Evolutionary conservation across 306 rosid species (phyloP).

Genomic region (Vigna reflexopilosa): DNA sequence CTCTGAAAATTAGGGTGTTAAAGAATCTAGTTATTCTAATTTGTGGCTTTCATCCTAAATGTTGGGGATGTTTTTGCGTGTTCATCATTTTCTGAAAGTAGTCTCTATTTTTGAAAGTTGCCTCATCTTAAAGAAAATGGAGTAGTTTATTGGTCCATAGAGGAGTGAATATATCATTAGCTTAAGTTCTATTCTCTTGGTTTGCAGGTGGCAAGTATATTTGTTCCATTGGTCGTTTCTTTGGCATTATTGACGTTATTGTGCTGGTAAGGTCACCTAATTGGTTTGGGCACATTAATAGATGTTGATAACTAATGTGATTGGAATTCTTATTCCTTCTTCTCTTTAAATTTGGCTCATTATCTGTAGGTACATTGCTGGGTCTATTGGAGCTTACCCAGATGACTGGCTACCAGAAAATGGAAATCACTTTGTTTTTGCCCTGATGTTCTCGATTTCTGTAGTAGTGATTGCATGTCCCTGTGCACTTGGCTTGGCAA

Average conservation of each 20-base stretch:
- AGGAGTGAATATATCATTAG: conserved; percentile 37
- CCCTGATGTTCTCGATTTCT: conserved; percentile 95
- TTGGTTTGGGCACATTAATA: conserved; percentile 29
- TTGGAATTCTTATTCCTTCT: conserved; percentile 32
- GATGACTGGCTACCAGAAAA: conserved; percentile 85
- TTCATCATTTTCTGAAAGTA: conserved; percentile 2
- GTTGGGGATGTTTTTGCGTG: conserved; percentile 1
- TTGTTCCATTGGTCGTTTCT: conserved; percentile 85
- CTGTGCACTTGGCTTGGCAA: conserved; percentile 99
- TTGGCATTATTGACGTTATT: conserved; percentile 79
- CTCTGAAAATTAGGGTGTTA: conserved; percentile 30
- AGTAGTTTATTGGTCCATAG: conserved; percentile 25
- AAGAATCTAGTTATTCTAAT: conserved; percentile 4
- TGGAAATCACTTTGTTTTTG: conserved; percentile 92
- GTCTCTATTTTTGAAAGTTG: conserved; percentile 9
- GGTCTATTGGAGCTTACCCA: conserved; percentile 85
- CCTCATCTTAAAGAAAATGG: neutral
- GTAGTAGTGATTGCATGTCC: conserved; percentile 98
- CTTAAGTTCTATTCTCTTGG: conserved; percentile 40
- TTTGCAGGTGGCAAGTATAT: conserved; percentile 94
- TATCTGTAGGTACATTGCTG: conserved; percentile 76
- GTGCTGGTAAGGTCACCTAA: conserved; percentile 70
- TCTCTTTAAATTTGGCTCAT: conserved; percentile 30
- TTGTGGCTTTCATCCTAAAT: conserved; percentile 11
- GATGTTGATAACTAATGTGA: conserved; percentile 24